Percentiles rank a stretch among this genome's conserved stretches.
Evolutionary conservation across 1,284 basidiomycete species (phyloP).

Genomic region (Puccinia novopanici): DNA sequence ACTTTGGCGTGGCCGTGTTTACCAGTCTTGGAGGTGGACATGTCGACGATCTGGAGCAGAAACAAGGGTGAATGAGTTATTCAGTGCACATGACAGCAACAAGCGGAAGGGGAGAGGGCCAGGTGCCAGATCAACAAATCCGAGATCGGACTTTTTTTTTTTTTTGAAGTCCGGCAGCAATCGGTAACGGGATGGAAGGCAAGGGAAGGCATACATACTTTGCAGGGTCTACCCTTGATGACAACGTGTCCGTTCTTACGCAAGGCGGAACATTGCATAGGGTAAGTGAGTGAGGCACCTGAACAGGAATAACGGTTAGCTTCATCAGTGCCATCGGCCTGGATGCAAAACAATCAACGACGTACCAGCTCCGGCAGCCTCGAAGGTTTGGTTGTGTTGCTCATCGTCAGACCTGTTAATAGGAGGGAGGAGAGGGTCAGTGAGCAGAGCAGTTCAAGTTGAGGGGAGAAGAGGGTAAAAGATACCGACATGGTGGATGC

Average conservation of each 20-base stretch:
- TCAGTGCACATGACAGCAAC: not conserved
- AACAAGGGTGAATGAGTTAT: not conserved
- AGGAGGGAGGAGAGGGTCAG: not conserved
- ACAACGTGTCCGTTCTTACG: constrained; percentile 89
- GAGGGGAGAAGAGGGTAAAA: not conserved
- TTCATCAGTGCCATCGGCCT: not conserved
- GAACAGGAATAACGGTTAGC: not conserved
- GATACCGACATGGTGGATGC: constrained; percentile 14
- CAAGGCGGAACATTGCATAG: constrained; percentile 95
- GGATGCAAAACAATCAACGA: not conserved
- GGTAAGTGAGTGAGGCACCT: constrained; percentile 50
- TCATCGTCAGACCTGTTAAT: constrained; percentile 70
- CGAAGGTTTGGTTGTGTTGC: constrained; percentile 84
- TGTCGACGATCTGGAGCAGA: constrained; percentile 70
- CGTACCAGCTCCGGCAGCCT: constrained; percentile 63
- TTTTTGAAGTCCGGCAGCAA: not conserved
- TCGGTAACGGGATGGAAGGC: not conserved
- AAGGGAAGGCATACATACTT: constrained; percentile 60
- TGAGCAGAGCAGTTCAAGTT: too few species aligned
- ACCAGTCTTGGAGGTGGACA: constrained; percentile 99
- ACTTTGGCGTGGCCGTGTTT: constrained; percentile 99
- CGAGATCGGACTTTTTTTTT: not conserved
- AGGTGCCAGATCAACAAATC: not conserved
- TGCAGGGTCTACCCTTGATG: constrained; percentile 97
- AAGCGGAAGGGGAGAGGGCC: not conserved